Conservation (phyloP, 768 basidiomycete genomes). For the Boletus reticuloceps region DNA sequence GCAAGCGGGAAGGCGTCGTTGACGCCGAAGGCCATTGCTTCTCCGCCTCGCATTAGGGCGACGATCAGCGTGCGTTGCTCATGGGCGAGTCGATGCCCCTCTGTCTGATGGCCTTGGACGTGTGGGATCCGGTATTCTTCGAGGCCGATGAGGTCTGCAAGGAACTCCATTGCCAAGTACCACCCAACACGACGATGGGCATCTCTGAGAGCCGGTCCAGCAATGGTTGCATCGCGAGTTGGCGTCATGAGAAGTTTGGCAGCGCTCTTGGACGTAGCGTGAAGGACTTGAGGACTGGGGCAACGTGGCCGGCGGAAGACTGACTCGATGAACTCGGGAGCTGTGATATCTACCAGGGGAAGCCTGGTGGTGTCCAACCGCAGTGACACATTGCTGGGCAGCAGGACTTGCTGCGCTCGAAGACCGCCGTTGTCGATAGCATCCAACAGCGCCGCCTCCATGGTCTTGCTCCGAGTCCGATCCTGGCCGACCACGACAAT, state of each 20-base stretch:
- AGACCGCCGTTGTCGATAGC: slow-evolving; percentile 12
- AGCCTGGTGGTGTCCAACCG: slow-evolving; percentile 14
- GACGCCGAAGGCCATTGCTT: slow-evolving; percentile 13
- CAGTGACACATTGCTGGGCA: slow-evolving; percentile 10
- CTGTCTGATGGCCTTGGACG: slow-evolving; percentile 14
- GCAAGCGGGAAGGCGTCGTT: slow-evolving; percentile 14
- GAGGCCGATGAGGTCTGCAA: slow-evolving; percentile 14
- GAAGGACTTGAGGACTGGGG: slow-evolving; percentile 11
- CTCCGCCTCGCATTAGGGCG: slow-evolving; percentile 14
- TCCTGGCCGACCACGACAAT: slow-evolving; percentile 13
- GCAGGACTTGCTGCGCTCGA: slow-evolving; percentile 12
- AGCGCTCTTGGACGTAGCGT: slow-evolving; percentile 11
- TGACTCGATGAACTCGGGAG: slow-evolving; percentile 11
- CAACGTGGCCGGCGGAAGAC: slow-evolving; percentile 11
- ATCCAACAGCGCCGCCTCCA: slow-evolving; percentile 11
- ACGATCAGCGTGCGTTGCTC: slow-evolving; percentile 14
- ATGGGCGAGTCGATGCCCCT: slow-evolving; percentile 11
- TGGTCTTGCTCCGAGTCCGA: slow-evolving; percentile 10
- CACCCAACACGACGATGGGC: slow-evolving; percentile 16
- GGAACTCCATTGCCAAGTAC: slow-evolving; percentile 16
- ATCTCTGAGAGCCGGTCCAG: slow-evolving; percentile 14
- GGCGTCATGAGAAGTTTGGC: slow-evolving; percentile 13
- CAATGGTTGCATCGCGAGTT: slow-evolving; percentile 14
- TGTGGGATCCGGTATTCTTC: slow-evolving; percentile 14
- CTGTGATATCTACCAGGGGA: slow-evolving; percentile 15